Base-by-base conservation (phyloP, 441 rosid genomes). In the Pelargonium cotyledonis region DNA sequence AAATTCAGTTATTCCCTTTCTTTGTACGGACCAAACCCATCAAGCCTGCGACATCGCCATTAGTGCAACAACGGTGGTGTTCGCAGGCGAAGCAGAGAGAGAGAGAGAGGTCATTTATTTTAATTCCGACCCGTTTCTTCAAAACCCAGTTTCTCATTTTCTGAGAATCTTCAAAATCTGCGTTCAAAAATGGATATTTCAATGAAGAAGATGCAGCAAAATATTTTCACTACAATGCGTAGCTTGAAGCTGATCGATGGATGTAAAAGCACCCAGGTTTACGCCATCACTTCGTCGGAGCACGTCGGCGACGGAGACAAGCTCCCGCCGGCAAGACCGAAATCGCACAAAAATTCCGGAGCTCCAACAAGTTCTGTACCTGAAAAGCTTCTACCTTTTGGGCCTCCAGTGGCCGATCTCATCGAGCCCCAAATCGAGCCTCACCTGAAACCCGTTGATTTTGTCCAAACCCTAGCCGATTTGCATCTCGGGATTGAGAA, bases 241-340 rank as follows among this genome's bases (percentile, higher is more conserved):
- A 88, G 90, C 81, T 70, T 94, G 80, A 89, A 88, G 76, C 76
- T 86, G 72, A 75, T 84, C 2, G 99, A 95, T 66, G 91, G 94
- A 46, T 95, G 92, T 78, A 91, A 89, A 77, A 88, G 90, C 31
- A 74, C 87, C 0, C 97, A 88, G 65, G 86, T 90, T 1, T 86
- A 82, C 63, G 86, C 95, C 49, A 67, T 86, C 68, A 85, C 88
- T 72, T 71, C 91, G 16, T 79, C 26, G 16, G 75, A 63, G 8
- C 35, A 67, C 63, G 62, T 76, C 21, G 82, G 68, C 14, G 74
- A 78, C 19, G 92, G 88, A n/a, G 99, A 92, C 69, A 65, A 76
- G 61, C 83, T 84, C 19, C 85, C 83, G 78, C 82, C 93, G 0
- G 64, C 79, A 69, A 77, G 89, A 73, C 72, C 79, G 41, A 89